Percentiles rank a stretch among this genome's conserved stretches.
Evolutionary conservation across 441 rosid species (phyloP).

Genomic region (Corymbia citriodora): DNA sequence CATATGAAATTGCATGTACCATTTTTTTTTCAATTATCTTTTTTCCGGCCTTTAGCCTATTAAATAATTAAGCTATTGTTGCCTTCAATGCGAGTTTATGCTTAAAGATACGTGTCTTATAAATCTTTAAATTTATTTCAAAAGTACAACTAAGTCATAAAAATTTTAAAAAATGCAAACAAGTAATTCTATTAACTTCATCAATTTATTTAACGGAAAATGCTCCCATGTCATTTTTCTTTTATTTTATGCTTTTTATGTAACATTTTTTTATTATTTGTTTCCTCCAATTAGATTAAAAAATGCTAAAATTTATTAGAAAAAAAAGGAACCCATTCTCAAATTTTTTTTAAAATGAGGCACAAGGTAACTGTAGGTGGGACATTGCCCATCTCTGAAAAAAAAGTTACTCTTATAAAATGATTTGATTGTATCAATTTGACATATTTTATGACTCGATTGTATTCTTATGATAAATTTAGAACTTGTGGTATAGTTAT

Average conservation of each 20-base stretch:
- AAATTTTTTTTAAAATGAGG: too few relatives aligned
- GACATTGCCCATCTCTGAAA: too few relatives aligned
- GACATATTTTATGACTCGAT: rapidly evolving
- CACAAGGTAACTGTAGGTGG: too few relatives aligned
- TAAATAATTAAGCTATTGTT: background rate
- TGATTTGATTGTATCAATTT: too few relatives aligned
- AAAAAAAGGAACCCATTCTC: too few relatives aligned
- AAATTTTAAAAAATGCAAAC: background rate
- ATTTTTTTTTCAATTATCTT: background rate
- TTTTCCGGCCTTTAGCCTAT: background rate
- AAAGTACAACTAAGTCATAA: background rate
- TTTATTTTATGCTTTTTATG: rapidly evolving
- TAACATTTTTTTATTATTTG: background rate
- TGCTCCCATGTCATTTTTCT: rapidly evolving
- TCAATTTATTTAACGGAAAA: background rate
- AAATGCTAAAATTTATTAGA: too few relatives aligned
- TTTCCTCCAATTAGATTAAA: too few relatives aligned
- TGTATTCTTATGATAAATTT: rapidly evolving
- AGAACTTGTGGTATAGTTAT: rapidly evolving
- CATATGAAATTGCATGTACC: background rate
- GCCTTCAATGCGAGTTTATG: background rate
- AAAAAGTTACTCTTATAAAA: too few relatives aligned
- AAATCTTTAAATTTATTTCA: rapidly evolving
- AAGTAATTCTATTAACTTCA: rapidly evolving
- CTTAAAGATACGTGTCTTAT: rapidly evolving